Evolutionary conservation across 495 filamentous ascomycete genomes (phyloP).

Genomic region (Penicillium cataractarum): DNA sequence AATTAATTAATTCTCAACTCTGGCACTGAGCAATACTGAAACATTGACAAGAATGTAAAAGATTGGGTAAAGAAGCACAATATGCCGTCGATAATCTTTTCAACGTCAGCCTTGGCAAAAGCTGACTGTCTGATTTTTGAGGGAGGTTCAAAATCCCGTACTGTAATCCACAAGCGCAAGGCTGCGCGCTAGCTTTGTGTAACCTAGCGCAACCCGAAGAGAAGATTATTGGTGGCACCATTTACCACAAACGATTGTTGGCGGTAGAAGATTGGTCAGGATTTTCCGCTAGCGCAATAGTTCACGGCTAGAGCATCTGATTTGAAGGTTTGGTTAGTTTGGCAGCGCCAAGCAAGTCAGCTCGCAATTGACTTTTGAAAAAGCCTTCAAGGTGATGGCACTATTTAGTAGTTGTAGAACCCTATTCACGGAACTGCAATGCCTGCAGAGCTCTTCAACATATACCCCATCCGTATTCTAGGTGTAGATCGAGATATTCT

Average conservation of each 20-base stretch:
- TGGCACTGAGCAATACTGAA: neutral
- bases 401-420: no score
- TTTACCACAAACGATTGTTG: neutral
- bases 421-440: no score
- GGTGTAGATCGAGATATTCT: no score
- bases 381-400: no score
- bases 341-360: neutral
- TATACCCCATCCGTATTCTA: no score
- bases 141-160: no score
- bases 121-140: no score
- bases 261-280: neutral
- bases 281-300: neutral
- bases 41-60: no score
- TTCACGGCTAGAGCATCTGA: no score
- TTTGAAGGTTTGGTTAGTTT: neutral
- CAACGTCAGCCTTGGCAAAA: neutral
- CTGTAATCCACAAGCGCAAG: neutral
- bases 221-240: neutral
- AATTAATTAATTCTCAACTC: neutral
- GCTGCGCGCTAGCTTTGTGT: neutral
- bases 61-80: no score
- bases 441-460: conserved; percentile 40
- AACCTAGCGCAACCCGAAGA: neutral
- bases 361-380: no score
- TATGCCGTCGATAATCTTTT: no score